Base-by-base conservation (phyloP, 1,284 basidiomycete genomes). In the Naganishia albida region DNA sequence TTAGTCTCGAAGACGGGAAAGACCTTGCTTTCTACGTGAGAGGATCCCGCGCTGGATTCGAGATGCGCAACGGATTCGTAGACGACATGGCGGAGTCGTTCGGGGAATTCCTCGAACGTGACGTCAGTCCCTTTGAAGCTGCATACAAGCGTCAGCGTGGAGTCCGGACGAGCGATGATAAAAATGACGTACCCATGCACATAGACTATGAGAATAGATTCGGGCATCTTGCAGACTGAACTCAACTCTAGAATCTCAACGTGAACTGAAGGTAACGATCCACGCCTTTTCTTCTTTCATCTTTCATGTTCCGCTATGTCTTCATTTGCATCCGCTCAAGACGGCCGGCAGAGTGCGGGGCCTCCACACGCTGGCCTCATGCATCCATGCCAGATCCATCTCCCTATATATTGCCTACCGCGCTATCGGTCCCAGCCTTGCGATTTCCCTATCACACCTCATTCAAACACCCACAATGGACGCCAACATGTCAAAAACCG, bases 1-100 rank as follows among this genome's bases (percentile, higher is more conserved):
- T 89, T 91, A 12, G 91, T 94, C 86, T 96, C 90, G 73, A 96
- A 97, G 2, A 87, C 88, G 30, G 93, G 93, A 75, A 96, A 97
- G 7, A 93, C 83, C 15, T 88, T 78, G 59, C 86, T 88, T 74
- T 93, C 87, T 8, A 91, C 87, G 20, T 75, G 73, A 1, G 86
- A 16, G n/a, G 15, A 23, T 18, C 34, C n/a, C 30, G 10, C 16
- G 16, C 2, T 18, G 4, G 26, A 77, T 1, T 71, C 72, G 0
- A 80, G 74, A 48, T 34, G 46, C 25, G 46, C 57, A 8, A 42
- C 34, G 0, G 82, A 82, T 40, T 80, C 76, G 50, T 75, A 71
- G 4, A 96, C 81, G 43, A 94, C 81, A 73, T 94, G 89, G 54
- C 85, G 84, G 26, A 97, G 44, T 74, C 77, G 70, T 13, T 75